Evolutionary conservation across 2,329 filamentous ascomycete genomes (phyloP).

Genomic region (Coniella vitis): DNA sequence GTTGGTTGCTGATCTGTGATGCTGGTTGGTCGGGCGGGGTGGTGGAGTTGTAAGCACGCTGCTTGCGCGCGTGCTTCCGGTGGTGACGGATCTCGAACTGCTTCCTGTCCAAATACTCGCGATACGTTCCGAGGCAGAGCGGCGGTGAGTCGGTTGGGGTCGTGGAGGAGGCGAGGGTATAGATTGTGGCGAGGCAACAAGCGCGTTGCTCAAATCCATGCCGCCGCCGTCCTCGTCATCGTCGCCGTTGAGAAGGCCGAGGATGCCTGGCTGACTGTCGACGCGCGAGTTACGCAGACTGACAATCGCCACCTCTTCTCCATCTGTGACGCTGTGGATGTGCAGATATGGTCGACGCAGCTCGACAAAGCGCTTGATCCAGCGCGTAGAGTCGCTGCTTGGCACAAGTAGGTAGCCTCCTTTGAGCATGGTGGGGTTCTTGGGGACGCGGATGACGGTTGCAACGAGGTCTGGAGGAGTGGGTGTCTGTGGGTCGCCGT

Average conservation of each 20-base stretch:
- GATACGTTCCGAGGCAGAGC: conserved; percentile 45
- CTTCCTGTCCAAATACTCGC: conserved; percentile 49
- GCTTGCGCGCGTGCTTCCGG: too few species aligned
- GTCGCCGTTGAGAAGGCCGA: conserved; percentile 57
- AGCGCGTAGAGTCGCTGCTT: conserved; percentile 72
- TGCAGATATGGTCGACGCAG: conserved; percentile 87
- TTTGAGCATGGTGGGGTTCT: conserved; percentile 76
- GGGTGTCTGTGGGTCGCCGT: conserved; percentile 47
- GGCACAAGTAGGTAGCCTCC: conserved; percentile 83
- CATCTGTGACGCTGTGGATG: conserved; percentile 75
- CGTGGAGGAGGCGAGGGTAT: conserved; percentile 6
- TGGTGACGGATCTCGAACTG: too few species aligned
- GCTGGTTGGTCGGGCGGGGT: conserved; percentile 22
- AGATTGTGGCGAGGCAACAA: conserved; percentile 12
- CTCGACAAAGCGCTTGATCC: conserved; percentile 91
- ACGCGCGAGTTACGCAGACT: conserved; percentile 86
- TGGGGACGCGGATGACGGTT: conserved; percentile 69
- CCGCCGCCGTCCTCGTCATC: conserved; percentile 16
- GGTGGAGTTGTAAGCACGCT: too few species aligned
- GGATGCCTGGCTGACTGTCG: conserved; percentile 83
- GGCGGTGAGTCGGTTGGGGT: conserved; percentile 37
- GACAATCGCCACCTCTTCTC: conserved; percentile 85
- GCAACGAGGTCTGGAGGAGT: conserved; percentile 62
- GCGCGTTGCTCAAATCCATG: conserved; percentile 20
- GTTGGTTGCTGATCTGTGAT: neutral